Evolutionary conservation across 2,329 filamentous ascomycete species (phyloP).

Genomic region (Cladophialophora carrionii): DNA sequence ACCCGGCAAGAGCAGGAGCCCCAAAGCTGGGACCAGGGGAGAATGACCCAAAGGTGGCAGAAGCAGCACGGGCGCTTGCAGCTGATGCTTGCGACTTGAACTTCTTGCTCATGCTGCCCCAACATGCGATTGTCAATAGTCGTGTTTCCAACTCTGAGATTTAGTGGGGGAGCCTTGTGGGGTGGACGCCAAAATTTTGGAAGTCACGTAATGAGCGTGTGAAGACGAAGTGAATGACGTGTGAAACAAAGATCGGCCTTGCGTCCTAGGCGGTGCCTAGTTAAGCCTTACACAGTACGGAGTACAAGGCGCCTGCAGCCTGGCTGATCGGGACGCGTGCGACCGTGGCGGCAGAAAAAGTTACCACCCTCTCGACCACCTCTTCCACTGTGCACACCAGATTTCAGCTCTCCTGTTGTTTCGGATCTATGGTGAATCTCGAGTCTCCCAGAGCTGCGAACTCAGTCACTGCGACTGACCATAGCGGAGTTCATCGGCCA

Average conservation of each 20-base stretch:
- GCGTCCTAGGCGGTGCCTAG: background rate
- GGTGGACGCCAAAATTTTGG: constrained; percentile 2
- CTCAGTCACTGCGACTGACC: background rate
- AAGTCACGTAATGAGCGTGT: constrained; percentile 3
- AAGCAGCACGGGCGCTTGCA: constrained; percentile 64
- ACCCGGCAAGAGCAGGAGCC: constrained; percentile 43
- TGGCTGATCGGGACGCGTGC: background rate
- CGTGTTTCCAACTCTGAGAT: background rate
- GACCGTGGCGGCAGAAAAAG: background rate
- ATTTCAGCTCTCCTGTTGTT: background rate
- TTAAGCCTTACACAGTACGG: too few relatives aligned
- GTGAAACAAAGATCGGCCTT: background rate
- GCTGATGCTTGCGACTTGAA: constrained; percentile 67
- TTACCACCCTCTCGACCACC: background rate
- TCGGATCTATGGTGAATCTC: background rate
- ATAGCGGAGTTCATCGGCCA: background rate
- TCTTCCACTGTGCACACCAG: background rate
- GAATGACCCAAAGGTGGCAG: constrained; percentile 48
- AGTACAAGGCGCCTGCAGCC: background rate
- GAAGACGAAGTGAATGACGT: too few relatives aligned
- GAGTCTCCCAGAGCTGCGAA: too few relatives aligned
- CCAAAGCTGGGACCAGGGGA: constrained; percentile 48
- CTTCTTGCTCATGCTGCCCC: constrained; percentile 60
- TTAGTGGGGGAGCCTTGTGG: constrained; percentile 1
- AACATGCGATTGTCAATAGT: background rate